Base-by-base conservation (phyloP, 371 early-diverging fungal genomes). In the Rhizopus arrhizus region DNA sequence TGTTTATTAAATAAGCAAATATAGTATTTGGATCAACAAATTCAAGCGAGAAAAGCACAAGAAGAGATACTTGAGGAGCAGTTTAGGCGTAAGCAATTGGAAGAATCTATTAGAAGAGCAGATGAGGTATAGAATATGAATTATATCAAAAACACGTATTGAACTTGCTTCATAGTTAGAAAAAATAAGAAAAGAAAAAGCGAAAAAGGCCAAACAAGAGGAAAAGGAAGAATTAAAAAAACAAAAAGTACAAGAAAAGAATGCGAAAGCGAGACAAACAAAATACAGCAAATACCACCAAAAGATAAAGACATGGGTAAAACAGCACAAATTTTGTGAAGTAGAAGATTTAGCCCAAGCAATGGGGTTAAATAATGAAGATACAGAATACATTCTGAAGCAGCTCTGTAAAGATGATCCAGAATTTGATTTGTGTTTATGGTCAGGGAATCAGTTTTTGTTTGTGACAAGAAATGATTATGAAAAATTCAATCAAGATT, bases 21-120 rank as follows among this genome's bases (percentile, higher is more conserved):
- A 22, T 46, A 74, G 72, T 75, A 75, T 41, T 62, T 78, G 68
- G 68, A 72, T 15, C 75, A 74, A 12, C 79, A 75, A 53, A 60
- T 65, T 1, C 70, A 75, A 16, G 12, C 66, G 22, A 60, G 76
- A 41, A 56, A 65, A 59, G 69, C 66, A 3, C 72, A 75, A 53
- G 76, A 75, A 3, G 69, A 78, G 31, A 55, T 64, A 2, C 38
- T 62, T 10, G 79, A 73, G 48, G 74, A 73, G 31, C 65, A 68
- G 35, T 75, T 68, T 58, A 42, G 59, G 61, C 68, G 65, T 8
- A 64, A 53, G 31, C 73, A 75, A 46, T 46, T 72, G 9, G 76
- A 72, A 48, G 70, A 78, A 43, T 68, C 74, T 0, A 70, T 73
- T 28, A 60, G 62, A 46, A 59, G 66, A 41, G 66, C 65, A 10